phyloP scores from a whole-genome alignment of 305 asterid genomes.

The Solanum aculeatissimum region DNA sequence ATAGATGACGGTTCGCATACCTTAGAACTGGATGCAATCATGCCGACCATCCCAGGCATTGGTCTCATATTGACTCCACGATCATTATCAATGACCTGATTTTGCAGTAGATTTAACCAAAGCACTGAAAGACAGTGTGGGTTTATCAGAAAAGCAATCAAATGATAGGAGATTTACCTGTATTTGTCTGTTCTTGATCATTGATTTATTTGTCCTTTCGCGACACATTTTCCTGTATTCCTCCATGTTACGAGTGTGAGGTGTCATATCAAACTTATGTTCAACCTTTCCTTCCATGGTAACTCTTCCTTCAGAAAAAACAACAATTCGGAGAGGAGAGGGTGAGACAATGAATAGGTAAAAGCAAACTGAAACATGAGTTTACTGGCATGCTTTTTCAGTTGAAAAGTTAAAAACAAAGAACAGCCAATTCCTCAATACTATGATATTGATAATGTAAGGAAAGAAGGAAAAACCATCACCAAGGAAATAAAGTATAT shows the following conservation, averaged over 20 bases:
- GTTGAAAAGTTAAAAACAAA: background rate
- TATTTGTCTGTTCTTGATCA: slow-evolving; percentile 74
- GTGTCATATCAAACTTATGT: slow-evolving; percentile 86
- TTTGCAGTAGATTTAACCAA: slow-evolving; percentile 7
- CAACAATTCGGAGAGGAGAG: background rate
- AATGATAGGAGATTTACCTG: slow-evolving; percentile 27
- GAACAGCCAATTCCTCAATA: background rate
- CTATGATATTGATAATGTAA: background rate
- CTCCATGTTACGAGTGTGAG: slow-evolving; percentile 17
- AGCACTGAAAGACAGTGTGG: background rate
- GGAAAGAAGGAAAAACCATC: background rate
- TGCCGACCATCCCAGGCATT: slow-evolving; percentile 76
- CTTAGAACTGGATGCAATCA: slow-evolving; percentile 54
- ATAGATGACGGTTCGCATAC: slow-evolving; percentile 10
- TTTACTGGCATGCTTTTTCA: background rate
- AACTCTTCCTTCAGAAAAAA: slow-evolving; percentile 18
- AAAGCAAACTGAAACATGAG: background rate
- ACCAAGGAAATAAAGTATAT: background rate
- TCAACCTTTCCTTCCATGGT: slow-evolving; percentile 80
- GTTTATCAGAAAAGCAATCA: background rate
- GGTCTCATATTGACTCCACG: slow-evolving; percentile 87
- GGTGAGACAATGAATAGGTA: background rate
- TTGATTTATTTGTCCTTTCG: slow-evolving; percentile 77
- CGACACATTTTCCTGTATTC: slow-evolving; percentile 78
- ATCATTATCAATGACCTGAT: slow-evolving; percentile 67